Conservation (phyloP, 345 rosid species). For the Carallia brachiata region DNA sequence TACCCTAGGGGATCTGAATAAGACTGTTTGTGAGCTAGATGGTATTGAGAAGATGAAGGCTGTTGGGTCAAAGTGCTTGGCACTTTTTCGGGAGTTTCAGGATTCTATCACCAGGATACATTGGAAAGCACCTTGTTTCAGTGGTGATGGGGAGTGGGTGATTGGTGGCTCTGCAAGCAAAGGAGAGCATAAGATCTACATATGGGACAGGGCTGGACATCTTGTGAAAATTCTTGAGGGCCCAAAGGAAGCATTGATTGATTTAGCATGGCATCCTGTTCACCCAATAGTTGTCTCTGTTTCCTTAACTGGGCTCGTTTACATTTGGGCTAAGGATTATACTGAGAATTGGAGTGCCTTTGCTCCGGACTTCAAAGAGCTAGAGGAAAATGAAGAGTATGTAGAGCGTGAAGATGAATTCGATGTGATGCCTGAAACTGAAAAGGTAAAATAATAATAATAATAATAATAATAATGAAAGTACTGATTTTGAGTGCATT, state of each 20-base stretch:
- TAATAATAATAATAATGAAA: neutral
- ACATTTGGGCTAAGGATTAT: constrained; percentile 98
- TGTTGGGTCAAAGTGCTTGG: constrained; percentile 76
- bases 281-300: constrained; percentile 92
- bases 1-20: constrained; percentile 45
- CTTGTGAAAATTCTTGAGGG: constrained; percentile 99
- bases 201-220: constrained; percentile 97
- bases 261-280: constrained; percentile 99
- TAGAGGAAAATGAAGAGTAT: constrained; percentile 98
- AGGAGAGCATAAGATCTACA: constrained; percentile 98
- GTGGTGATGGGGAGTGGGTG: constrained; percentile 99
- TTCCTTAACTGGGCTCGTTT: constrained; percentile 85
- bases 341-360: constrained; percentile 99
- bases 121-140: constrained; percentile 99
- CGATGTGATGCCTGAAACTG: constrained; percentile 86
- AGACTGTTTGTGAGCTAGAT: constrained; percentile 48
- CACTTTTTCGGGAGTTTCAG: constrained; percentile 88
- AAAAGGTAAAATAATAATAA: constrained; percentile 53
- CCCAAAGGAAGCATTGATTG: constrained; percentile 94
- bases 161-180: constrained; percentile 96
- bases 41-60: constrained; percentile 67
- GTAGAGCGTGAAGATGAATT: constrained; percentile 97
- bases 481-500: neutral
- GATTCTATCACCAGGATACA: constrained; percentile 94
- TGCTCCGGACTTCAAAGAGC: constrained; percentile 99